Percentiles rank a stretch among this genome's conserved stretches.
Evolutionary conservation across 2,329 filamentous ascomycete genomes (phyloP).

Genomic region (Ascochyta pisi): DNA sequence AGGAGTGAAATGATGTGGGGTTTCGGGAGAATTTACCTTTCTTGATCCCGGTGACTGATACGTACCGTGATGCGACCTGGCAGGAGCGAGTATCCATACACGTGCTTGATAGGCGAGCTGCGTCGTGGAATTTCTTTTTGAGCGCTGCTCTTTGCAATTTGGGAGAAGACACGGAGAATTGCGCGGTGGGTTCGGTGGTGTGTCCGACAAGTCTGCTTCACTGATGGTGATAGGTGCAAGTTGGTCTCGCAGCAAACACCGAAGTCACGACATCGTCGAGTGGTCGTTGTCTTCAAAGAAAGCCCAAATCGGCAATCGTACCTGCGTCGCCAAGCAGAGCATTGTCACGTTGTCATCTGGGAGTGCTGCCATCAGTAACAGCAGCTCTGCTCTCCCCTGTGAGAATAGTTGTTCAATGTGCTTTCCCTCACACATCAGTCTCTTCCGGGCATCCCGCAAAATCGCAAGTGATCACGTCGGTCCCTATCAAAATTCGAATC

Average conservation of each 20-base stretch:
- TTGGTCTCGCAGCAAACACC: not conserved
- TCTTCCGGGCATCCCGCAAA: not conserved
- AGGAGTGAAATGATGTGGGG: slow-evolving; percentile 1
- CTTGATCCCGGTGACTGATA: not conserved
- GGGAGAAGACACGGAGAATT: not conserved
- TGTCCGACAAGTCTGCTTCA: not conserved
- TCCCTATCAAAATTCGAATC: not conserved
- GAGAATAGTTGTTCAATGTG: too few relatives aligned
- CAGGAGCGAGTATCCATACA: not conserved
- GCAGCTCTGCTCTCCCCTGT: too few relatives aligned
- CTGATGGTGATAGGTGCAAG: not conserved
- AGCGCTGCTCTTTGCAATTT: not conserved
- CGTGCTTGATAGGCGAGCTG: not conserved
- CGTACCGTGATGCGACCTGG: not conserved
- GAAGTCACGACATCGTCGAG: not conserved
- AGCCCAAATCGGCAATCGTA: not conserved
- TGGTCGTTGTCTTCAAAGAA: not conserved
- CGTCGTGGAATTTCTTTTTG: not conserved
- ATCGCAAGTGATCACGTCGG: not conserved
- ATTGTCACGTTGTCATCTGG: not conserved
- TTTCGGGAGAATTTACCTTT: slow-evolving; percentile 5
- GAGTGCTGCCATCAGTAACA: not conserved
- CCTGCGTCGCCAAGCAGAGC: not conserved
- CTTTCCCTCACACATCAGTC: not conserved
- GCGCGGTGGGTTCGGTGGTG: not conserved